These are phyloP conservation scores for Neofusicoccum kwambonambiense DNA, from an alignment of 2,329 filamentous ascomycete genomes.

Conservation along the genomic window DNA sequence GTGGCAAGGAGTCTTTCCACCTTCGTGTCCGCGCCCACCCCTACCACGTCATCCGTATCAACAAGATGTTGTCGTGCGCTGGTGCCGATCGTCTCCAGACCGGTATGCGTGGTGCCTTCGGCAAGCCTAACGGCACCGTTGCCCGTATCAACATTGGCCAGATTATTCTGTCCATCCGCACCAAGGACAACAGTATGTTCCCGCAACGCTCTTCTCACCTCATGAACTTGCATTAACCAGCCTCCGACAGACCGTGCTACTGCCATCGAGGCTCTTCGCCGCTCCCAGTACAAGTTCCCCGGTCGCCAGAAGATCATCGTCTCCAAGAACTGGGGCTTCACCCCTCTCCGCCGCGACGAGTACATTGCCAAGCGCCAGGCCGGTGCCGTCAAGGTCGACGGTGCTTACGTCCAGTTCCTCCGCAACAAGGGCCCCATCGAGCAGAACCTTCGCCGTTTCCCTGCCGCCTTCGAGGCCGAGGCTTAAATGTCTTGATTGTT, in stretches of 20 bases:
- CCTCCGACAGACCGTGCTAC: conserved; percentile 65
- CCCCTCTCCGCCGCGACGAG: conserved; percentile 93
- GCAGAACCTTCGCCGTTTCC: conserved; percentile 92
- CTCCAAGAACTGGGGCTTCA: conserved; percentile 99
- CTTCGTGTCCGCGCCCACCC: conserved; percentile 83
- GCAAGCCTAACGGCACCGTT: conserved; percentile 98
- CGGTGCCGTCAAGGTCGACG: conserved; percentile 92
- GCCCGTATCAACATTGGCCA: conserved; percentile 99
- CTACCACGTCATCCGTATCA: conserved; percentile 99
- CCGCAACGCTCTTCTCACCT: too few species aligned
- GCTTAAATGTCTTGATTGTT: conserved; percentile 26
- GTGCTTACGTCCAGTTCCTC: conserved; percentile 99
- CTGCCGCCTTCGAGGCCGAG: conserved; percentile 70
- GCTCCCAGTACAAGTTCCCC: conserved; percentile 99
- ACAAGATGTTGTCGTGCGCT: conserved; percentile 99
- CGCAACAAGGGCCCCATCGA: conserved; percentile 84
- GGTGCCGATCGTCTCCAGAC: conserved; percentile 99
- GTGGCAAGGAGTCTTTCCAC: conserved; percentile 72
- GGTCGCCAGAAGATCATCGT: conserved; percentile 99
- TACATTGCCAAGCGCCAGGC: conserved; percentile 94
- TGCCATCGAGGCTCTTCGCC: conserved; percentile 97
- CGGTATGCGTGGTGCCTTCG: conserved; percentile 99
- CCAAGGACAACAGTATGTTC: conserved; percentile 69
- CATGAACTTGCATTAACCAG: not conserved
- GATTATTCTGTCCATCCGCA: conserved; percentile 96